Percentiles rank a stretch among this genome's conserved stretches.
phyloP scores from a whole-genome alignment of 2,329 filamentous ascomycete genomes.

The Alternaria incomplexa region DNA sequence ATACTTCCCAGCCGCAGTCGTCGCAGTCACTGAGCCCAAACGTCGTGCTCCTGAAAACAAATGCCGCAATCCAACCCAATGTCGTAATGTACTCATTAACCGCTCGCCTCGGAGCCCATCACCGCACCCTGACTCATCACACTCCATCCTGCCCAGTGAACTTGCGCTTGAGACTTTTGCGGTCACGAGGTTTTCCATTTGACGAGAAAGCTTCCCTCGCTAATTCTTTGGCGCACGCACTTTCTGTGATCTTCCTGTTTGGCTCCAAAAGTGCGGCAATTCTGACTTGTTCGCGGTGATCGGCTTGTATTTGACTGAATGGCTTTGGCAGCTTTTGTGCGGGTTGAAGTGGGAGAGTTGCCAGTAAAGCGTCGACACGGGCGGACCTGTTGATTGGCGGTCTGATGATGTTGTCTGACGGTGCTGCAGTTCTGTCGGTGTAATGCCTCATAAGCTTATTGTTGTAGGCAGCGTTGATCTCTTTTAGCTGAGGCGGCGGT shows the following conservation, averaged over 20 bases:
- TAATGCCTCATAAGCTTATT: conserved; percentile 37
- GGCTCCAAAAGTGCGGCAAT: not conserved
- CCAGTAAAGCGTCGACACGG: conserved; percentile 21
- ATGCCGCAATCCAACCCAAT: not conserved
- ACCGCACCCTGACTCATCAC: not conserved
- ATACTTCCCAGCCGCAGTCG: not conserved
- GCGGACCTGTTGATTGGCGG: conserved; percentile 23
- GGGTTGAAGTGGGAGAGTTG: conserved; percentile 16
- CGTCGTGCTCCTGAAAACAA: not conserved
- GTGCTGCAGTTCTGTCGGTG: not conserved
- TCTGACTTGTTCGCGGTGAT: not conserved
- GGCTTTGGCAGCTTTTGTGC: not conserved
- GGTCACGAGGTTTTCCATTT: not conserved
- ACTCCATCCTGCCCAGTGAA: not conserved
- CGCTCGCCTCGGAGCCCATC: not conserved
- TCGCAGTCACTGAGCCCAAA: not conserved
- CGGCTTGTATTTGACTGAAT: not conserved
- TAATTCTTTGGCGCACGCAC: conserved; percentile 9
- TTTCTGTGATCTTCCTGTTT: conserved; percentile 21
- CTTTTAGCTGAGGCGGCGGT: conserved; percentile 13
- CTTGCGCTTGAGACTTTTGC: conserved; percentile 12
- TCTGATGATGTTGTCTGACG: conserved; percentile 13
- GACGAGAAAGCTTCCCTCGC: conserved; percentile 27
- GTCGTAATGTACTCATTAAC: not conserved
- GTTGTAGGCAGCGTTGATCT: conserved; percentile 27